A percentile compares a stretch with the other conserved stretches of the same genome.
Evolutionary conservation across 2,329 filamentous ascomycete genomes (phyloP).

Genomic region (Diaporthe ampelina): DNA sequence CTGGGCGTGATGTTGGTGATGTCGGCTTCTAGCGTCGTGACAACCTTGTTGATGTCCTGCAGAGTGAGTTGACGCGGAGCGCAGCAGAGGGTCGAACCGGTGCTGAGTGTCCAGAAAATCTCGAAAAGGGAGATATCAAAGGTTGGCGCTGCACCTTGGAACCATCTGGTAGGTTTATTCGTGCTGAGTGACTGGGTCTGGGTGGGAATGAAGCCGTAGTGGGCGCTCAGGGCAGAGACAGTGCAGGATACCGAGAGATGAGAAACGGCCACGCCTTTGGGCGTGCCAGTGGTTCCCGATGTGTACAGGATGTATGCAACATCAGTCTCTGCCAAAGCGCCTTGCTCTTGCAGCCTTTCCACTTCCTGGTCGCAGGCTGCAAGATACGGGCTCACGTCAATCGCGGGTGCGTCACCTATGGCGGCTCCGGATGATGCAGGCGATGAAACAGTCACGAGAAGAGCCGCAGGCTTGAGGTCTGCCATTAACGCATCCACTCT

Average conservation of each 20-base stretch:
- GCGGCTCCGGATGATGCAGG: background rate
- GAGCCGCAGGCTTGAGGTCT: constrained; percentile 47
- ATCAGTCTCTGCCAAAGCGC: constrained; percentile 37
- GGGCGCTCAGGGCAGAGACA: constrained; percentile 48
- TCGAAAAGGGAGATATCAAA: constrained; percentile 38
- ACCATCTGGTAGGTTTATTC: constrained; percentile 38
- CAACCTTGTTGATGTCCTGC: constrained; percentile 42
- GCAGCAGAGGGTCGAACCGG: constrained; percentile 32
- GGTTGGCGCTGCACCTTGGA: constrained; percentile 39
- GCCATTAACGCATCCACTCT: constrained; percentile 48
- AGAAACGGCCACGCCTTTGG: constrained; percentile 51
- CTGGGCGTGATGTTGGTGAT: constrained; percentile 56
- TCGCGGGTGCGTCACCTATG: constrained; percentile 29
- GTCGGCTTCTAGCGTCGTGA: constrained; percentile 48
- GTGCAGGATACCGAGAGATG: constrained; percentile 49
- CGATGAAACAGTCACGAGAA: constrained; percentile 43
- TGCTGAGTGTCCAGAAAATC: constrained; percentile 35
- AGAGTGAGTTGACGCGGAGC: constrained; percentile 30
- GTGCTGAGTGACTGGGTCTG: constrained; percentile 46
- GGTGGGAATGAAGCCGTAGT: constrained; percentile 46
- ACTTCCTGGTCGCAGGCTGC: constrained; percentile 5
- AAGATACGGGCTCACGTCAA: constrained; percentile 8
- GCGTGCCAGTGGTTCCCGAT: constrained; percentile 52
- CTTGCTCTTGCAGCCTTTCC: constrained; percentile 20
- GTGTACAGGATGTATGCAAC: constrained; percentile 53